Percentiles rank a stretch among this genome's conserved stretches.
These are phyloP conservation scores for Paratrimastix pyriformis DNA, from an alignment of 78 protist species.

Conservation along the genomic window DNA sequence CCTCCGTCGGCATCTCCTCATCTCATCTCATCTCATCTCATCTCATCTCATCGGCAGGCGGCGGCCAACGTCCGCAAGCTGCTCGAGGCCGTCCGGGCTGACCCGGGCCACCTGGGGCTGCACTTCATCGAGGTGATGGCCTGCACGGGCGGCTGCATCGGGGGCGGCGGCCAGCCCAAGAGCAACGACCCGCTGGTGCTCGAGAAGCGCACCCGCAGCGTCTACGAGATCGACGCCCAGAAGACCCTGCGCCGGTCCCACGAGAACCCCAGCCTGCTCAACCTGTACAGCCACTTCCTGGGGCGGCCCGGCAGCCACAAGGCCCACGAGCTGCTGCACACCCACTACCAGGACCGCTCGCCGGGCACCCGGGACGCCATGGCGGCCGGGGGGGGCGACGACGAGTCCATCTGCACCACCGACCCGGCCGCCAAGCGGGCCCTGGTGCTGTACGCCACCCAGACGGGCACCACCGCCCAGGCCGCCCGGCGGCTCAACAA, in stretches of 20 bases:
- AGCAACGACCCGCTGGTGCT: not conserved
- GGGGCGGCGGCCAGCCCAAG: constrained; percentile 45
- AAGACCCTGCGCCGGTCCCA: constrained; percentile 17
- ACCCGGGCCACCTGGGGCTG: too few relatives aligned
- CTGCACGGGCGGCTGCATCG: constrained; percentile 47
- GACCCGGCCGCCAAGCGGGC: too few relatives aligned
- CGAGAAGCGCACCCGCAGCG: not conserved
- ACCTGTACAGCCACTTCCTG: constrained; percentile 1
- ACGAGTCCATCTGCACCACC: too few relatives aligned
- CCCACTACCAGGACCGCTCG: constrained; percentile 9
- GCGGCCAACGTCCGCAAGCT: not conserved
- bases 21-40: too few relatives aligned
- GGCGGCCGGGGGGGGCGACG: too few relatives aligned
- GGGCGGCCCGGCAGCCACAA: constrained; percentile 17
- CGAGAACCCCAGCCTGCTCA: constrained; percentile 20
- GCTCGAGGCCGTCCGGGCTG: not conserved
- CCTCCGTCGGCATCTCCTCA: too few relatives aligned
- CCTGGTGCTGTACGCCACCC: constrained; percentile 19
- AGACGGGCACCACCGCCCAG: constrained; percentile 27
- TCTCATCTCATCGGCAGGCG: too few relatives aligned
- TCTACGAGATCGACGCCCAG: constrained; percentile 21
- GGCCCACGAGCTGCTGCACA: constrained; percentile 42
- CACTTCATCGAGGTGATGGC: constrained; percentile 49
- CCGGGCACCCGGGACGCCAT: too few relatives aligned
- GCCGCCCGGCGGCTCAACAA: not conserved